These are phyloP conservation scores for Candida incommunis DNA, from an alignment of 805 yeast species.

Conservation along the genomic window DNA sequence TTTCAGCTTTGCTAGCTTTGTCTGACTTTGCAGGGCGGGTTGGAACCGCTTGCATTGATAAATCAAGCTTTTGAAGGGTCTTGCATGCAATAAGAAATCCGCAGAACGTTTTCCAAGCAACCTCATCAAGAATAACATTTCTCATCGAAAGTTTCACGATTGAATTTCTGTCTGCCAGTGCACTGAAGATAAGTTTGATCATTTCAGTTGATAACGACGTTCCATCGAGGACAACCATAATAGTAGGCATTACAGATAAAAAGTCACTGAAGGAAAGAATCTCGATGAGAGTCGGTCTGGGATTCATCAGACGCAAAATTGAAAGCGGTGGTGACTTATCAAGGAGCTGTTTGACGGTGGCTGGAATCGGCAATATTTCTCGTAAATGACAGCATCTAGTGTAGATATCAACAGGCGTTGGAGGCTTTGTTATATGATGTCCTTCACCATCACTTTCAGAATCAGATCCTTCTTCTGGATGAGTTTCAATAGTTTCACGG, in stretches of 20 bases:
- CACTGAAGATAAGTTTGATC: conserved; percentile 57
- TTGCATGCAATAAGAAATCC: conserved; percentile 56
- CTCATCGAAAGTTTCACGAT: conserved; percentile 63
- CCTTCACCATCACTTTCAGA: conserved; percentile 21
- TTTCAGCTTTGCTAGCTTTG: conserved; percentile 14
- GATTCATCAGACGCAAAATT: conserved; percentile 59
- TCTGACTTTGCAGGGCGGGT: conserved; percentile 11
- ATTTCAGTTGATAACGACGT: conserved; percentile 61
- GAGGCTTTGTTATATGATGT: conserved; percentile 3
- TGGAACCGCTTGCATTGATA: conserved; percentile 14
- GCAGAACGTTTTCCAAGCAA: conserved; percentile 71
- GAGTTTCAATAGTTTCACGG: neutral
- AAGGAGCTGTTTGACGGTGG: conserved; percentile 67
- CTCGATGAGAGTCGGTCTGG: conserved; percentile 83
- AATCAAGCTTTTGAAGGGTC: conserved; percentile 14
- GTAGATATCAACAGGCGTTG: conserved; percentile 57
- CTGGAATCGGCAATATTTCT: conserved; percentile 85
- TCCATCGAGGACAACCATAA: conserved; percentile 65
- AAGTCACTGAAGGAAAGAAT: conserved; percentile 81
- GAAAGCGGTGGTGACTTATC: conserved; percentile 67
- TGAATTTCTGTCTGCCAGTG: conserved; percentile 50
- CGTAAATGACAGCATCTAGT: conserved; percentile 88
- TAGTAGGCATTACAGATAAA: conserved; percentile 69
- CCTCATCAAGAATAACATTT: conserved; percentile 57
- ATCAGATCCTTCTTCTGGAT: conserved; percentile 3